phyloP scores from a whole-genome alignment of 75 land plant genomes.

The Picea glauca region DNA sequence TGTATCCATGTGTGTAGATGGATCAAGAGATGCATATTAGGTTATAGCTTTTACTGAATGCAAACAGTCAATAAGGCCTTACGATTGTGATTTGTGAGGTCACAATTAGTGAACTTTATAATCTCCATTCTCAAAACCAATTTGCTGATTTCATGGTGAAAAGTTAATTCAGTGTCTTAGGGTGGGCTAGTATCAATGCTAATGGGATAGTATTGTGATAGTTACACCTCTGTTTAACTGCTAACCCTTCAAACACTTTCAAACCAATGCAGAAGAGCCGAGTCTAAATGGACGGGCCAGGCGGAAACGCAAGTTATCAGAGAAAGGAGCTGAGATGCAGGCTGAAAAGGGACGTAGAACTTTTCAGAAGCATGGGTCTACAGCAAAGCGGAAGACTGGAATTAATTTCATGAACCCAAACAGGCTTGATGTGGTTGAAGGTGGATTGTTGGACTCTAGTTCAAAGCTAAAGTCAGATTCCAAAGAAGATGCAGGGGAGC shows the following conservation, averaged over 20 bases:
- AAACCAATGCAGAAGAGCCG: constrained; percentile 47
- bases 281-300: constrained; percentile 44
- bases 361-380: constrained; percentile 22
- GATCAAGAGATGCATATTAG: background rate
- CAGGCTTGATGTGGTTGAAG: background rate
- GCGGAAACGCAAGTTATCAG: constrained; percentile 80
- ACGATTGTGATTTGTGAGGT: background rate
- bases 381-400: constrained; percentile 13
- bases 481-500: background rate
- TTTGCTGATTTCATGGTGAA: background rate
- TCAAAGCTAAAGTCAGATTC: too few relatives aligned
- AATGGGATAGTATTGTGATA: background rate
- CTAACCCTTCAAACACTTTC: constrained; percentile 4
- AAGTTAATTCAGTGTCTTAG: background rate
- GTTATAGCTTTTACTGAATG: background rate
- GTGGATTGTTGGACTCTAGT: background rate
- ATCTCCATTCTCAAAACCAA: background rate
- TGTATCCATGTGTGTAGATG: background rate
- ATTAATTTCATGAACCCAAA: background rate
- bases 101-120: background rate
- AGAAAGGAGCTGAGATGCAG: constrained; percentile 73
- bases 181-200: background rate
- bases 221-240: background rate
- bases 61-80: background rate
- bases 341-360: constrained; percentile 70